A percentile compares a stretch with the other conserved stretches of the same genome.
Conservation (phyloP, 805 yeast species). For the Wickerhamomyces queroliae region DNA sequence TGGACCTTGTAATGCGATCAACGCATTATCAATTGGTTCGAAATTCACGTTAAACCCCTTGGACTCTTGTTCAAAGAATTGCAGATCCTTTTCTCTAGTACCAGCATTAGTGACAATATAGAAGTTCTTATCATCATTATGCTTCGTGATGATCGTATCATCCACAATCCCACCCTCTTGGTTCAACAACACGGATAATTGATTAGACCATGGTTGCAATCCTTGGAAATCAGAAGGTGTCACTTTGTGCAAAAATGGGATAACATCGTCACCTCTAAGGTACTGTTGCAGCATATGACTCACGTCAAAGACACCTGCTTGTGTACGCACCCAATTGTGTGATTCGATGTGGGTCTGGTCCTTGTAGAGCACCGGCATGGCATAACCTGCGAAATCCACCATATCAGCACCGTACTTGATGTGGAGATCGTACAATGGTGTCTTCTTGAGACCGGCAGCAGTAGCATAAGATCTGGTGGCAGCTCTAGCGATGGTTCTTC, state of each 20-base stretch:
- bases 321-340: constrained; percentile 86
- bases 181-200: constrained; percentile 72
- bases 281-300: constrained; percentile 96
- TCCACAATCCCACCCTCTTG: constrained; percentile 85
- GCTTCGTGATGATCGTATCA: constrained; percentile 87
- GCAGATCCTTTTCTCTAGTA: constrained; percentile 75
- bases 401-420: constrained; percentile 75
- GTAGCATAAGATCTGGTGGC: constrained; percentile 16
- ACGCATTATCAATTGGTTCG: constrained; percentile 59
- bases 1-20: constrained; percentile 94
- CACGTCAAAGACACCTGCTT: constrained; percentile 92
- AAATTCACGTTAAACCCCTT: constrained; percentile 27
- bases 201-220: constrained; percentile 54
- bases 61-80: constrained; percentile 53
- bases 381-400: constrained; percentile 95
- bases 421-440: constrained; percentile 83
- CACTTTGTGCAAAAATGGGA: constrained; percentile 63
- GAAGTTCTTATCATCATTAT: constrained; percentile 50
- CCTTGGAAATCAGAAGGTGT: constrained; percentile 82
- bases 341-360: constrained; percentile 88
- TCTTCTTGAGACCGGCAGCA: constrained; percentile 30
- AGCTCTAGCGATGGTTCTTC: too few relatives aligned
- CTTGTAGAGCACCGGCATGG: constrained; percentile 88
- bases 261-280: constrained; percentile 62
- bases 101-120: constrained; percentile 97